Evolutionary conservation across 768 basidiomycete genomes (phyloP), one percentile per base, ranked within the genome.

Genomic region (Naganishia antarctica): DNA sequence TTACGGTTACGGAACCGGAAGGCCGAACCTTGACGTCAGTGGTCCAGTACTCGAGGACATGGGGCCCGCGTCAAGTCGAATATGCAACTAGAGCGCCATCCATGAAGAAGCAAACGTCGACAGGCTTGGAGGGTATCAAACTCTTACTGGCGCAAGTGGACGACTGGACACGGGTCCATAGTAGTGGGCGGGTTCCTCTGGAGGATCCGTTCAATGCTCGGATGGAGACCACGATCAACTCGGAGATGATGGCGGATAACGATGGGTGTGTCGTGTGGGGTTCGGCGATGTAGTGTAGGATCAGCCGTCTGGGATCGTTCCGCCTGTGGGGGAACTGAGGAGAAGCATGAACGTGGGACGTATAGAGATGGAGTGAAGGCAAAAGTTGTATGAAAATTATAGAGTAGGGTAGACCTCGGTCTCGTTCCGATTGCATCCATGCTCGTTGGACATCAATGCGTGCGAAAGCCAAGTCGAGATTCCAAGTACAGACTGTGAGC

Each of bases 41-140:
- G 45, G 8, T 25, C 18, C 6, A 25, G 9, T 8, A 25, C 45
- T n/a, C 18, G 47, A 25, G 47, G 23, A 49, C 47, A 28, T 25
- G 47, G 47, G 28, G 25, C 21, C 8, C 47, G 47, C 13, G 23
- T 21, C 7, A 28, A 25, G 47, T 9, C 18, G 25, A 21, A 49
- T 49, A 25, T 11, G 25, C 47, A 49, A 25, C 47, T 12, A 8
- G 25, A 25, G 25, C 47, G 25, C 13, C 47, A 21, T 7, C 47
- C 21, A 57, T 57, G 53, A 15, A 40, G n/a, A 57, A 37, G 37
- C 37, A 32, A 12, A 21, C 23, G 11, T 57, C 53, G 13, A 37
- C 32, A 26, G 53, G 53, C 4, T 25, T 57, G 34, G 53, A 57
- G 37, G 53, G 53, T 1, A 57, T 57, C 53, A 57, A 57, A 34